Evolutionary conservation across 2,329 filamentous ascomycete genomes (phyloP), one percentile per base, ranked within the genome.

Genomic region (Endoconidiophora polonica): DNA sequence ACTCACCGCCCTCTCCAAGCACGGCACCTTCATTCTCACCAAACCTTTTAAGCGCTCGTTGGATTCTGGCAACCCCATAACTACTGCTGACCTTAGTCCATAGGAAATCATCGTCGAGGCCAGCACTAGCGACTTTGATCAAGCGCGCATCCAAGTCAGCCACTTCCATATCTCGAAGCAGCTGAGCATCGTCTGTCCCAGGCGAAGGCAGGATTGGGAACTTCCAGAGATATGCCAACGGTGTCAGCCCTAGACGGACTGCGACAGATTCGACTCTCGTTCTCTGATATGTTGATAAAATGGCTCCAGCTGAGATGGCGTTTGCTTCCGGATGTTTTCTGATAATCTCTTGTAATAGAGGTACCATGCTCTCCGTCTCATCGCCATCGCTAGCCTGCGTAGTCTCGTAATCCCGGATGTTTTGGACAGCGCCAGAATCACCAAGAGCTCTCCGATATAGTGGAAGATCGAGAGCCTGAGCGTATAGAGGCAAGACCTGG

Each of bases 221-320:
- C 67, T 94, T 85, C 91, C 91, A 98, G 45, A 98, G 69, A 65
- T 82, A 96, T 5, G 87, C 83, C 24, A 98, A 70, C 12, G 91
- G 86, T 1, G 74, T 74, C 10, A 98, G 73, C 2, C 83, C 83
- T n/a, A 96, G 71, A 14, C 91, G 74, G n/a, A 80, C 61, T 9
- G 88, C 88, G 9, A 96, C 81, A 52, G 85, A 90, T 66, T 98
- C 91, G 46, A 98, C 83, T n/a, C 91, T 74, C 1, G 90, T 96
- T 51, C 91, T 81, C 66, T 98, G 91, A 65, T 98, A 98, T 2
- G 87, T 94, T 7, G 86, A 94, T 37, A 96, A 67, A 54, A 98
- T 94, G 18, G 91, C 91, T 49, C 91, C 91, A 0, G 88, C 86
- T 57, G 81, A 88, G 46, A 98, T 68, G 29, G 90, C 91, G 61